These are phyloP conservation scores for Penicillium sp. DNA, from an alignment of 2,329 filamentous ascomycete genomes.

Conservation along the genomic window DNA sequence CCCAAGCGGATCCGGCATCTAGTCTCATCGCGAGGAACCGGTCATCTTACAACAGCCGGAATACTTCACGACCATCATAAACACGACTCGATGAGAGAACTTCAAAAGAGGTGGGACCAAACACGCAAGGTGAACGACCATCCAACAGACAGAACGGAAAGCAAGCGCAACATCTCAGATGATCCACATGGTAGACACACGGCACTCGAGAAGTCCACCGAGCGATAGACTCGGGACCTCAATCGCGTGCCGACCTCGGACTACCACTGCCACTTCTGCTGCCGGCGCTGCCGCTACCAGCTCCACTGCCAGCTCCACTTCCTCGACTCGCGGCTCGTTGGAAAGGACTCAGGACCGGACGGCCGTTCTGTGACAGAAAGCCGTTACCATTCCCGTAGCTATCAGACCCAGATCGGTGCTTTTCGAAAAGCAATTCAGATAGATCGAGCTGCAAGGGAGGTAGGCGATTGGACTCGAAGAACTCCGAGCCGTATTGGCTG, in stretches of 20 bases:
- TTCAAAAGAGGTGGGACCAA: background rate
- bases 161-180: constrained; percentile 8
- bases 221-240: constrained; percentile 10
- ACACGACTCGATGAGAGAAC: constrained; percentile 9
- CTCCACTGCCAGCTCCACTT: constrained; percentile 50
- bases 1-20: background rate
- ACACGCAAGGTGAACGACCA: constrained; percentile 8
- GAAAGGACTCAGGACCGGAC: constrained; percentile 39
- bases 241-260: constrained; percentile 39
- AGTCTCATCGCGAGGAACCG: background rate
- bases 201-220: constrained; percentile 3
- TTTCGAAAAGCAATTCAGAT: constrained; percentile 31
- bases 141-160: constrained; percentile 11
- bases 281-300: constrained; percentile 43
- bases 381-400: constrained; percentile 31
- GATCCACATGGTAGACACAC: constrained; percentile 4
- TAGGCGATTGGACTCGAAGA: constrained; percentile 30
- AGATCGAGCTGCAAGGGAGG: constrained; percentile 32
- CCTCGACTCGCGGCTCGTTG: constrained; percentile 47
- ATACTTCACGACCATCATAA: constrained; percentile 4
- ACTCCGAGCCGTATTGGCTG: constrained; percentile 37
- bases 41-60: background rate
- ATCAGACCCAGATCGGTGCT: constrained; percentile 33
- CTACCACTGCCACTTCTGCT: constrained; percentile 42
- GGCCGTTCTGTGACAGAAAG: constrained; percentile 37